phyloP scores from a whole-genome alignment of 345 rosid species.

The Corchorus olitorius region DNA sequence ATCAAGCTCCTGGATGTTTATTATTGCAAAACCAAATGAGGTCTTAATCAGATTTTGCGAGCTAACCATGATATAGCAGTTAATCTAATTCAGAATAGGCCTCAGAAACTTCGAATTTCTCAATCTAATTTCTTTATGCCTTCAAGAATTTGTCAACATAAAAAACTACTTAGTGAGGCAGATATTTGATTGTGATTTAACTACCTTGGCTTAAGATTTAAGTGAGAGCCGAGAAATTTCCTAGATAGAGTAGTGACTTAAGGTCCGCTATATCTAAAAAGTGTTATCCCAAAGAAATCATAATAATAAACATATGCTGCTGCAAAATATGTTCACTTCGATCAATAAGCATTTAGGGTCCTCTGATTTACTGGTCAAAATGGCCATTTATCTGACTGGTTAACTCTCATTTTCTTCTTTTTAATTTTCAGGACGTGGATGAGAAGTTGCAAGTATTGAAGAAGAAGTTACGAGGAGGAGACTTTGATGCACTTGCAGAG shows the following conservation, averaged over 20 bases:
- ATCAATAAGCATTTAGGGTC: background rate
- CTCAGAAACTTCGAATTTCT: background rate
- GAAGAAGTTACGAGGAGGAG: constrained; percentile 62
- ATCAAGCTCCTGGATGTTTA: background rate
- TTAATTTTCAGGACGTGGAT: constrained; percentile 58
- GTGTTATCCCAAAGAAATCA: background rate
- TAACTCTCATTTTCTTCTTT: constrained; percentile 19
- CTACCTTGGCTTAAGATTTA: background rate
- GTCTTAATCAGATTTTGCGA: background rate
- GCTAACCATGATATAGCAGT: background rate
- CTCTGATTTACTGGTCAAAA: constrained; percentile 7
- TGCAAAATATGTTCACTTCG: constrained; percentile 2
- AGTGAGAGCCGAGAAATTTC: background rate
- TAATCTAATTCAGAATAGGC: background rate
- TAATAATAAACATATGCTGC: background rate
- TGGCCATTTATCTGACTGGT: constrained; percentile 18
- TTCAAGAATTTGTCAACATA: background rate
- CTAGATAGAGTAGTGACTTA: background rate
- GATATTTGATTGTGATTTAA: background rate
- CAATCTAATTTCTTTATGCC: background rate
- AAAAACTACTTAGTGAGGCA: background rate
- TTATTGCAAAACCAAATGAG: background rate
- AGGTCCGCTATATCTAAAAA: background rate
- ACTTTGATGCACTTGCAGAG: constrained; percentile 58
- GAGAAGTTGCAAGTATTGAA: constrained; percentile 59